Base-by-base conservation (phyloP, 495 filamentous ascomycete genomes). In the Aspergillus sparsus region DNA sequence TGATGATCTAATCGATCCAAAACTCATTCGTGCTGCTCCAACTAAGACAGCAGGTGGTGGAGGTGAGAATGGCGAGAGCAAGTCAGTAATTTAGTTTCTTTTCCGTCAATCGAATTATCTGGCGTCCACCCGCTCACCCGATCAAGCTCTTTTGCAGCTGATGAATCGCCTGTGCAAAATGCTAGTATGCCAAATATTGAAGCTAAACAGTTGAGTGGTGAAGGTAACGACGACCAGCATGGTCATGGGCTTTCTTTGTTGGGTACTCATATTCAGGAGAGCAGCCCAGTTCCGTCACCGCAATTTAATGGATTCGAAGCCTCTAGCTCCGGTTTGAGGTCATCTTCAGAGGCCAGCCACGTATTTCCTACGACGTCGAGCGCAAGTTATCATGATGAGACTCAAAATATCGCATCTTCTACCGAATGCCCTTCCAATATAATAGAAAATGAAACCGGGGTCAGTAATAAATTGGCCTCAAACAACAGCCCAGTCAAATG, bases 1-100 rank as follows among this genome's bases (percentile, higher is more conserved):
- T 71, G 70, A 72, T 27, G 83, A 87, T 60, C 73, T 91, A 45
- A 74, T 83, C 54, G 84, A 88, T 11, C 80, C 87, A 11, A 85
- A 87, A 64, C 73, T 90, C 56, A 71, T 90, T 39, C 78, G 66
- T 51, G 71, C 72, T 62, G 67, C 46, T 21, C 54, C 60, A 55
- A 58, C 57, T 50, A 61, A 27, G 21, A 27, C 21, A 27, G 21
- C 66, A 44, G 60, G 61, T 15, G 45, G 52, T 35, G 57, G 47
- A 39, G 59, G 68, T 59, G 61, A 59, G 51, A 58, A 61, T 60
- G 61, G 77, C 69, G 70, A 62, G 67, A 76, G 72, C 68, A 65
- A 74, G 75, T 76, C 73, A 73, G 76, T 78, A 67, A 67, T 72
- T 59, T 78, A 64, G 73, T 67, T 71, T 66, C 68, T 61, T 65